A percentile compares a stretch with the other conserved stretches of the same genome.
Conservation (phyloP, 495 filamentous ascomycete genomes). For the Aspergillus haitiensis region DNA sequence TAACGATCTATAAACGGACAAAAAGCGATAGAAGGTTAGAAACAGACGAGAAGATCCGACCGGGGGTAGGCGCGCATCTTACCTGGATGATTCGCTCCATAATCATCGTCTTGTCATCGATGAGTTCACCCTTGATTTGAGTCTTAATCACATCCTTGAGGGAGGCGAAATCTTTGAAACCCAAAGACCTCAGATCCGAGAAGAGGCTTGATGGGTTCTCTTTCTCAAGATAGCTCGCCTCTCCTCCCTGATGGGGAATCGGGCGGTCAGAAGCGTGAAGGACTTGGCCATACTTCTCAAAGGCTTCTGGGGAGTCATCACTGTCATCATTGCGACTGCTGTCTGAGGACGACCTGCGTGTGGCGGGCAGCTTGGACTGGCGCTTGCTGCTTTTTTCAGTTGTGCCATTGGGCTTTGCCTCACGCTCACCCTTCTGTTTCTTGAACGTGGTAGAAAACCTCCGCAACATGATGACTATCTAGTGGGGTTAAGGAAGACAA, state of each 20-base stretch:
- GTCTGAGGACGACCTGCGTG: conserved; percentile 34
- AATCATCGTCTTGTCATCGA: conserved; percentile 75
- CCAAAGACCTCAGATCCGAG: conserved; percentile 63
- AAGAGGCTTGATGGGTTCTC: conserved; percentile 56
- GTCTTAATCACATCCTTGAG: conserved; percentile 53
- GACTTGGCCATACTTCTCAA: conserved; percentile 62
- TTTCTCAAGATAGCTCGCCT: conserved; percentile 56
- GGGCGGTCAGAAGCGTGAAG: conserved; percentile 65
- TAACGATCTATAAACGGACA: conserved; percentile 52
- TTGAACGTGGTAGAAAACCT: conserved; percentile 55
- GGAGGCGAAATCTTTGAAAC: conserved; percentile 57
- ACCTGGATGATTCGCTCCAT: conserved; percentile 77
- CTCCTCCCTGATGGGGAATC: conserved; percentile 63
- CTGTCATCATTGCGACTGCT: conserved; percentile 25
- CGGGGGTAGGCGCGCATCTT: conserved; percentile 2
- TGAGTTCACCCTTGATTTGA: conserved; percentile 55
- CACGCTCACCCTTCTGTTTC: conserved; percentile 46
- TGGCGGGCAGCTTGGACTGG: conserved; percentile 38
- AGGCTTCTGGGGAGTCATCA: conserved; percentile 50
- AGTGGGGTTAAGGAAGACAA: conserved; percentile 16
- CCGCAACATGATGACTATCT: conserved; percentile 45
- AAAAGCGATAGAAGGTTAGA: background rate
- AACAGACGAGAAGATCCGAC: background rate
- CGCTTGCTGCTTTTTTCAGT: conserved; percentile 39
- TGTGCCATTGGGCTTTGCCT: conserved; percentile 40